Conservation (phyloP, 805 yeast species). For the Cyberlindnera americana region DNA sequence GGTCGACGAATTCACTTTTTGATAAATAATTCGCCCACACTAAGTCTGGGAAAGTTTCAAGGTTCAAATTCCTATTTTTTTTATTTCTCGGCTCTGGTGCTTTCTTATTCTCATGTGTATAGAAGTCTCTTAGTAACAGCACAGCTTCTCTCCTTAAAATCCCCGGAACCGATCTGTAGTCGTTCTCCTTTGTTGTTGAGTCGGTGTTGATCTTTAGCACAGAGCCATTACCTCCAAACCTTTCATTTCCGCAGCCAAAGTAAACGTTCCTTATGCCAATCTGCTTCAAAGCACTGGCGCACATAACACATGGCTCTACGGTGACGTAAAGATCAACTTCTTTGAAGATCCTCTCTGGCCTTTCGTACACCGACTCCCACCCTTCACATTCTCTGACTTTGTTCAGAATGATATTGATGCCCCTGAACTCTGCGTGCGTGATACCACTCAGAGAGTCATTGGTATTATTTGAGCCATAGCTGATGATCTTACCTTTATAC, state of each 20-base stretch:
- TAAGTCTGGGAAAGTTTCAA: conserved; percentile 56
- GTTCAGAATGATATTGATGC: conserved; percentile 52
- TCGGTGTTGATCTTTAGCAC: conserved; percentile 61
- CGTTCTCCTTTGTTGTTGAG: conserved; percentile 25
- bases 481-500: conserved; percentile 49
- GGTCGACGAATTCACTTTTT: conserved; percentile 43
- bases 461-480: conserved; percentile 82
- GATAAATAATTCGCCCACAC: conserved; percentile 52
- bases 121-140: conserved; percentile 74
- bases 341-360: conserved; percentile 38
- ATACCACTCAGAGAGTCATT: conserved; percentile 83
- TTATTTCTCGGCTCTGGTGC: conserved; percentile 83
- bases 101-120: conserved; percentile 75
- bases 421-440: conserved; percentile 89
- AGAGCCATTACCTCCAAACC: conserved; percentile 96
- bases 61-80: conserved; percentile 58
- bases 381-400: conserved; percentile 26
- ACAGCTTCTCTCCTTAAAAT: conserved; percentile 79
- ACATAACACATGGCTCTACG: conserved; percentile 98
- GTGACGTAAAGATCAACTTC: conserved; percentile 81
- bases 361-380: conserved; percentile 18
- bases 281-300: conserved; percentile 88
- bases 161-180: conserved; percentile 69
- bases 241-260: conserved; percentile 91
- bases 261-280: conserved; percentile 67